Evolutionary conservation across 129 eudicot genomes (phyloP), one percentile per base, ranked within the genome.

Genomic region (Oenanthe sinensis): DNA sequence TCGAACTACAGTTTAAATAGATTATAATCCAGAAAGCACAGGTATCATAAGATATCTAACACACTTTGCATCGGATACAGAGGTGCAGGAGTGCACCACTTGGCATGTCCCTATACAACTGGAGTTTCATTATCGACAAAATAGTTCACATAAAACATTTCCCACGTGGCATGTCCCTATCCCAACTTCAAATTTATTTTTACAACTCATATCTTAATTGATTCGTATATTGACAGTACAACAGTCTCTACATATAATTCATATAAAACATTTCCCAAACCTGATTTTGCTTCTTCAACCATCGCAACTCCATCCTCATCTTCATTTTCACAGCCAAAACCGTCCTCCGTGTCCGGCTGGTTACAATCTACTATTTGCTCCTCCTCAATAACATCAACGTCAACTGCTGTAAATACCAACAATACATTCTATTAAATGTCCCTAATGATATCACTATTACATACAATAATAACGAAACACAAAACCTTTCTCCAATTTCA

Each of bases 291-390:
- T 82, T 92, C 97, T 75, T 92, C 97, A 58, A 87, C 82, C 93
- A 88, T 90, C 63, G 91, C 90, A 67, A 92, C 89, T 54, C 85
- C 87, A 79, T 90, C 96, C 71, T 90, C 93, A 49, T 92, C 97
- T 69, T 88, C 91, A 85, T 84, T 92, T 49, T 90, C 93, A 82
- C 87, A 82, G 26, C 81, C 89, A 76, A 75, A 83, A 14, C 86
- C 92, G 82, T 91, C 98, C 82, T 91, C 95, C 58, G 76, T 78
- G 79, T 89, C 97, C 63, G 90, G 89, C 83, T 89, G 98, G 76
- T 91, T 79, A 70, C 87, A 83, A 73, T 76, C 83, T 79, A 93
- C 80, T 74, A 89, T 81, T 81, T 89, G 95, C 85, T 91, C 98
- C 83, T 93, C 98, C 37, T 94, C 92, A 79, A 87, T 84, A 55